Percentiles rank a stretch among this genome's conserved stretches.
These are phyloP conservation scores for Diatrype stigma DNA, from an alignment of 2,329 filamentous ascomycete species.

Conservation along the genomic window DNA sequence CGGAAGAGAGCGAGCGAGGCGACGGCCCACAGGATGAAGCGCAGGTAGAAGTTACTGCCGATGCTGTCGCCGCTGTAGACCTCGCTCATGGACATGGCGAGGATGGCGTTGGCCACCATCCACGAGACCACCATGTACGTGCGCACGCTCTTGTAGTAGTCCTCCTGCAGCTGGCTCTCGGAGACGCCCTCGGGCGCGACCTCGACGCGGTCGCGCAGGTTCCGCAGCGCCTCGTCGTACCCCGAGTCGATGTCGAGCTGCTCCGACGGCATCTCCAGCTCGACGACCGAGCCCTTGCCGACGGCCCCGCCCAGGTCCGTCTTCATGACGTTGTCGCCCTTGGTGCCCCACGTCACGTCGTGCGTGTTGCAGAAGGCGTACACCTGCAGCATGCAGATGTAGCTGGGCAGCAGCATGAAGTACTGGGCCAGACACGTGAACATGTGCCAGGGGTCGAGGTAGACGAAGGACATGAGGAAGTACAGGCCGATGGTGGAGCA, in stretches of 20 bases:
- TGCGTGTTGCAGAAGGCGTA: conserved; percentile 99
- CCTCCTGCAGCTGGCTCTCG: conserved; percentile 87
- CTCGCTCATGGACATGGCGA: conserved; percentile 91
- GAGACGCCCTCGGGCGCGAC: conserved; percentile 59
- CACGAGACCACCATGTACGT: conserved; percentile 97
- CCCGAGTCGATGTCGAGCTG: conserved; percentile 97
- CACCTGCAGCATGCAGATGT: conserved; percentile 96
- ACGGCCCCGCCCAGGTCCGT: conserved; percentile 88
- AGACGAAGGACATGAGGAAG: conserved; percentile 93
- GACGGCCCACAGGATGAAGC: conserved; percentile 90
- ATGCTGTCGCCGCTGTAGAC: conserved; percentile 70
- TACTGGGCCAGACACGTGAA: conserved; percentile 89
- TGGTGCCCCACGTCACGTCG: conserved; percentile 98
- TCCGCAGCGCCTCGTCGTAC: conserved; percentile 94
- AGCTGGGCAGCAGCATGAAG: conserved; percentile 84
- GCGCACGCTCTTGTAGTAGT: conserved; percentile 95
- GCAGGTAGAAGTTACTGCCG: conserved; percentile 82
- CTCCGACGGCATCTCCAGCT: conserved; percentile 95
- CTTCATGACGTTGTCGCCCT: conserved; percentile 92
- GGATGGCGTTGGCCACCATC: conserved; percentile 87
- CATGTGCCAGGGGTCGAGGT: conserved; percentile 99
- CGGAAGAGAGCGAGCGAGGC: conserved; percentile 83
- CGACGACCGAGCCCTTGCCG: conserved; percentile 72
- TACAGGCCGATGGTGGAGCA: conserved; percentile 87
- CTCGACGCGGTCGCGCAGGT: conserved; percentile 88